Percentiles rank a stretch among this genome's conserved stretches.
Conservation (phyloP, 768 basidiomycete genomes). For the Suillus americanus region DNA sequence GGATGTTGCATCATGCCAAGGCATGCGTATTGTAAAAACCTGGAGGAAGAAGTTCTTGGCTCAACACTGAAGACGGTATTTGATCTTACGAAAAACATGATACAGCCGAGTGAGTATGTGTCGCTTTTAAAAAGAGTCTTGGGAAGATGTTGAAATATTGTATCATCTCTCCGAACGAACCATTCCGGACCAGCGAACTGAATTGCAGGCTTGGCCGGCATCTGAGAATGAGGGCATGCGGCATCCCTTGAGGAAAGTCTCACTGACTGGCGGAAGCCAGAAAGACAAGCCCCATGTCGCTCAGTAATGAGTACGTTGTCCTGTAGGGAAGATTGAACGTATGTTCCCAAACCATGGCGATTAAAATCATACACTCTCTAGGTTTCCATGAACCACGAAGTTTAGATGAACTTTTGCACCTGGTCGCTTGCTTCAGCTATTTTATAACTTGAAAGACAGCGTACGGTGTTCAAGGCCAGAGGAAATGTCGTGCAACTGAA, state of each 20-base stretch:
- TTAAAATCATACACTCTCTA: neutral
- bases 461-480: constrained; percentile 1
- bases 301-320: constrained; percentile 3
- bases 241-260: neutral
- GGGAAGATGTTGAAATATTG: neutral
- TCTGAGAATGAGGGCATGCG: neutral
- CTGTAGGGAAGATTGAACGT: neutral
- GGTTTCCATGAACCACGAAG: neutral
- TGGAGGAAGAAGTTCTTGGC: neutral
- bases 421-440: neutral
- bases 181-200: neutral
- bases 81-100: neutral
- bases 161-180: neutral
- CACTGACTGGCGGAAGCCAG: constrained; percentile 3
- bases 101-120: neutral
- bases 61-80: neutral
- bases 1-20: neutral
- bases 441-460: neutral
- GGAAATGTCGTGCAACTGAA: neutral
- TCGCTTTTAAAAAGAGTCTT: constrained; percentile 1
- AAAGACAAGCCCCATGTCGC: neutral
- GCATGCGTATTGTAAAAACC: neutral
- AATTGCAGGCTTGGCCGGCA: neutral
- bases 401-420: neutral
- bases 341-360: too few relatives aligned